Base-by-base conservation (phyloP, 2,329 filamentous ascomycete species). In the Aspergillus sp. region DNA sequence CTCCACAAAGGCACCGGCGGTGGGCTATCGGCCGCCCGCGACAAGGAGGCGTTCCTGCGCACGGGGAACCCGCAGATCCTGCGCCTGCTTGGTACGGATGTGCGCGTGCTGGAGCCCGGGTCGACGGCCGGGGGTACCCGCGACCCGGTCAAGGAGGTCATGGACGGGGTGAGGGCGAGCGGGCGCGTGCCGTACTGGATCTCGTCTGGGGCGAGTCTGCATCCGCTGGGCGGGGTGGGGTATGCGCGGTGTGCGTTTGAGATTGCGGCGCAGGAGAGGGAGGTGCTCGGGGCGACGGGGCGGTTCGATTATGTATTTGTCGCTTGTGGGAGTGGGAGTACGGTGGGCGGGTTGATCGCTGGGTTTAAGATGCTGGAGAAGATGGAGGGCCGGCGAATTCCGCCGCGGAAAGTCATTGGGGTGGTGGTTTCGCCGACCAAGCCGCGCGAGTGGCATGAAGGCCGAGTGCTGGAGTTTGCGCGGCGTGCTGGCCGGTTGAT, bases 81-180 rank as follows among this genome's bases (percentile, higher is more conserved):
- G 32, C 56, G 65, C 55, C 47, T 72, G 48, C 45, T 68, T 11
- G 56, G 66, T 58, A 50, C 74, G 71, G 19, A 70, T 64, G 61
- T 84, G 74, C 53, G 85, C 74, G 19, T 81, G 68, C 63, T 84
- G 76, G 17, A 81, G 81, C 58, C 77, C 78, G 0, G 84, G 83
- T 6, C 78, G 81, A n/a, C 84, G 16, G 41, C 47, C 3, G 53
- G 34, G 7, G 45, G 41, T 3, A 38, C 34, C 1, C 21, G 45
- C 13, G 56, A 88, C 78, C 52, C 62, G 0, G 49, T 66, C 3
- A 48, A 60, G 11, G 38, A 50, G 2, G 51, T 70, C 4, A 49
- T 72, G 29, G 51, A 62, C 13, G 58, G 60, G 5, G 52, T 72
- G 34, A 29, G 52, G 20, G 44, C 46, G 2, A n/a, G 41, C 0